Evolutionary conservation across 176 grass and related monocot species (phyloP), one percentile per base, ranked within the genome.

Genomic region (barley (Hordeum vulgare)): DNA sequence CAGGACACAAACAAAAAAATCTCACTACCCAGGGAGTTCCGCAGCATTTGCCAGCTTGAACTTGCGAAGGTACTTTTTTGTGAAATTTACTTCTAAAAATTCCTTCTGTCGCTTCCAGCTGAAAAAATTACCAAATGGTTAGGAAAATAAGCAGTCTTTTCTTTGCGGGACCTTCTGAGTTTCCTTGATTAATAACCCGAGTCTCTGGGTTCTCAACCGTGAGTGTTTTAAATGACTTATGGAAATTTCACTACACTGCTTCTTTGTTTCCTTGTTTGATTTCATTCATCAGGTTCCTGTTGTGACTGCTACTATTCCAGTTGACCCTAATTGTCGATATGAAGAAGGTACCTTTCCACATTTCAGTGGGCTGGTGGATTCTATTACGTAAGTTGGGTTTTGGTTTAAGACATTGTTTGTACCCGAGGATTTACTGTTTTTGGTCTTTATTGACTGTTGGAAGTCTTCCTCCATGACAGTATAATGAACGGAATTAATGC

Each of bases 401-500:
- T 82, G n/a, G 21, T 67, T 88, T 76, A 78, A 74, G 4, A 21
- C 66, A 63, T 73, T 36, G 29, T 60, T 71, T 82, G 36, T 42
- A 18, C 24, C 81, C 84, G 7, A 79, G 18, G 21, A 51, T 66
- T 63, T 17, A 72, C 23, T 61, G 27, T 73, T 83, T 89, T 39
- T 82, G 36, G 59, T 53, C 23, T 58, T 84, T 74, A 86, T 87
- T 57, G 51, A 83, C 78, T 82, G 21, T 83, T 83, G 17, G 14
- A 60, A 57, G 56, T 72, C 67, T 80, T 81, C 40, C 65, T 28
- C 83, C 20, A 79, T 87, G 81, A 37, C 74, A 97, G 95, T 84
- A 80, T 97, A 83, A 97, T 97, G 95, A 97, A 94, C 44, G 95
- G 95, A 83, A 97, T 97, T 84, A 97, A 97, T 88, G 88, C 86